Conservation (phyloP, 352 stramenopile genomes). For the Phytophthora pluvialis region DNA sequence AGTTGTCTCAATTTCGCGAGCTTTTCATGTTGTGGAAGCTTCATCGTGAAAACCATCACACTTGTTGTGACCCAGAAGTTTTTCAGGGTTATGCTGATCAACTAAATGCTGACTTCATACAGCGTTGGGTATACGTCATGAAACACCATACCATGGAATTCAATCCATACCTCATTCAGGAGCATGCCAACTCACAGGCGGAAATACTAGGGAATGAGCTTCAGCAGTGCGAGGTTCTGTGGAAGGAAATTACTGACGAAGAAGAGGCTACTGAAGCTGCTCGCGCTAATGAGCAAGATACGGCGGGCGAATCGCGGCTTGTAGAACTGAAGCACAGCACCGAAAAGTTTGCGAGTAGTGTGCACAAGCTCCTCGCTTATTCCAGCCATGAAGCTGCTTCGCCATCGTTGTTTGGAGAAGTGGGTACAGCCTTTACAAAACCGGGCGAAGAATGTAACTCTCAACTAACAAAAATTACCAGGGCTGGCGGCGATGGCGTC, state of each 20-base stretch:
- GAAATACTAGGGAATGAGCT: constrained; percentile 60
- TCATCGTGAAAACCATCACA: constrained; percentile 54
- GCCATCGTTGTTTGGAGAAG: constrained; percentile 14
- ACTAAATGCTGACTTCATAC: constrained; percentile 51
- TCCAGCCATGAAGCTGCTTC: constrained; percentile 25
- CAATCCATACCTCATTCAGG: constrained; percentile 74
- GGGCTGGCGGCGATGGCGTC: constrained; percentile 29
- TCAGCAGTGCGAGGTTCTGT: constrained; percentile 55
- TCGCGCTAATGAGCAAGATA: constrained; percentile 34
- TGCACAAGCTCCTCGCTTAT: constrained; percentile 70
- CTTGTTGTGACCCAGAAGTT: constrained; percentile 45
- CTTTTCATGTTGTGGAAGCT: constrained; percentile 67
- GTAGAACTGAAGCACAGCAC: constrained; percentile 72
- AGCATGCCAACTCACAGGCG: constrained; percentile 55
- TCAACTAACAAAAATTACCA: neutral
- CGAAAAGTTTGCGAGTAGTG: constrained; percentile 79
- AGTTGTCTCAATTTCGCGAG: constrained; percentile 63
- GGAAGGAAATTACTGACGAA: constrained; percentile 61
- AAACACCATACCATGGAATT: constrained; percentile 58
- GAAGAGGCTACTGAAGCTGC: constrained; percentile 38
- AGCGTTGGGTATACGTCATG: constrained; percentile 53
- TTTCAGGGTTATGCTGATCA: constrained; percentile 30
- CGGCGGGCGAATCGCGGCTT: constrained; percentile 49
- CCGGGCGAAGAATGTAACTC: neutral
- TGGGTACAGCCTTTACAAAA: neutral